phyloP scores from a whole-genome alignment of 2,329 filamentous ascomycete genomes.

The Tolypocladium amazonense region DNA sequence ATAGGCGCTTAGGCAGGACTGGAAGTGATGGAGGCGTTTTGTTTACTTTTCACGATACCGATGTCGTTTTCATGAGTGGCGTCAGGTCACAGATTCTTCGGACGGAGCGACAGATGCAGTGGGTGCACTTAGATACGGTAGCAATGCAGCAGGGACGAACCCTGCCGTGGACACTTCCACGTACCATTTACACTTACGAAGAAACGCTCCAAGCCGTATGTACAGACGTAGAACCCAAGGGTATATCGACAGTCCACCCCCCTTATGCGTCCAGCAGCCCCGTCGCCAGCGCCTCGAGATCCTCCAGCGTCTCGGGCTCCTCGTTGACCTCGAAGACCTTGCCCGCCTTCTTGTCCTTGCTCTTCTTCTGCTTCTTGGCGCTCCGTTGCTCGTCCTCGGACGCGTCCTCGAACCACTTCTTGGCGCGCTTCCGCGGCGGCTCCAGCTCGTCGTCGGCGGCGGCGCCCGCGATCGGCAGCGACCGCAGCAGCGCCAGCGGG shows the following conservation, averaged over 20 bases:
- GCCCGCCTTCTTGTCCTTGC: constrained; percentile 31
- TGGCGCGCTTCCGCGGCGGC: constrained; percentile 46
- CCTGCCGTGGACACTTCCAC: background rate
- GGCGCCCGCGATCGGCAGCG: constrained; percentile 38
- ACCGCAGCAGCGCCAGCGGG: constrained; percentile 46
- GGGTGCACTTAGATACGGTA: background rate
- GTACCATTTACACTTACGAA: background rate
- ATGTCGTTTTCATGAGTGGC: background rate
- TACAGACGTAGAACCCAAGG: background rate
- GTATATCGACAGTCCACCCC: background rate
- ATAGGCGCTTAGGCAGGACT: background rate
- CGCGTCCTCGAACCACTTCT: constrained; percentile 72
- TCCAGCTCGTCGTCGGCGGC: constrained; percentile 23
- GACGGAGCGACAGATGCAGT: background rate
- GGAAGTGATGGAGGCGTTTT: background rate
- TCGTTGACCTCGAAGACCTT: constrained; percentile 51
- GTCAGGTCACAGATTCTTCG: background rate
- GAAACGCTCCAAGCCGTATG: background rate
- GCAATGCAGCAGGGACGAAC: background rate
- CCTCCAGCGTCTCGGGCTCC: constrained; percentile 69
- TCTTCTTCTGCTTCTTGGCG: constrained; percentile 22
- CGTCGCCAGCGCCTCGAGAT: constrained; percentile 66
- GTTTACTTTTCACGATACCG: background rate
- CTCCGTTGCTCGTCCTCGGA: constrained; percentile 37
- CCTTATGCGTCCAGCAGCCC: constrained; percentile 49